Evolutionary conservation across 2,329 filamentous ascomycete species (phyloP).

Genomic region (Dichotomopilus funicola): DNA sequence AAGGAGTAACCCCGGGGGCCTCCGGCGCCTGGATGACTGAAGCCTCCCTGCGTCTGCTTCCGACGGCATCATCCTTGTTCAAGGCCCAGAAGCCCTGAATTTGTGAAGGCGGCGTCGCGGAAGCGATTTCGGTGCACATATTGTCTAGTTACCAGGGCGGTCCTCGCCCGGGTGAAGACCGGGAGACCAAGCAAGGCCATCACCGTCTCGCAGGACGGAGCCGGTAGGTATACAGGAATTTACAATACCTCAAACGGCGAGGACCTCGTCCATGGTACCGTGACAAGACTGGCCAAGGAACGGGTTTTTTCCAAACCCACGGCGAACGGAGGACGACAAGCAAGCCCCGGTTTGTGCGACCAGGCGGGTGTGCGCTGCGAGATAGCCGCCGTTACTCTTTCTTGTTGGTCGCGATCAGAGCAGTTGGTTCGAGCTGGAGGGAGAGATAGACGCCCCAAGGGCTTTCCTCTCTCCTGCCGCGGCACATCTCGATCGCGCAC

Average conservation of each 20-base stretch:
- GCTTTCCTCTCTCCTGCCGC: not conserved
- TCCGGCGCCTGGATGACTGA: too few relatives aligned
- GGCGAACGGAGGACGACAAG: not conserved
- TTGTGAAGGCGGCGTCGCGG: conserved; percentile 9
- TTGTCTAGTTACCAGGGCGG: not conserved
- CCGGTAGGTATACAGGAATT: not conserved
- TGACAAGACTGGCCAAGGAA: too few relatives aligned
- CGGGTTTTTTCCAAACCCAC: too few relatives aligned
- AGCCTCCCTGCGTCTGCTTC: too few relatives aligned
- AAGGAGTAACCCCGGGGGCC: too few relatives aligned
- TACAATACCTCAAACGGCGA: not conserved
- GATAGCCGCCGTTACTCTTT: conserved; percentile 15
- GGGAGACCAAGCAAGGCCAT: not conserved
- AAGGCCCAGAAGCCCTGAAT: not conserved
- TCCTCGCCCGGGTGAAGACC: not conserved
- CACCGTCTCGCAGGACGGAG: not conserved
- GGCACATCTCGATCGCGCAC: conserved; percentile 15
- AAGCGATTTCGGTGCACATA: not conserved
- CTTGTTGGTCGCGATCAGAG: conserved; percentile 8
- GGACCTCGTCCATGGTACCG: too few relatives aligned
- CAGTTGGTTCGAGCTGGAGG: conserved; percentile 7
- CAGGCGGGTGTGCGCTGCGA: conserved; percentile 7
- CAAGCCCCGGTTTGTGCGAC: conserved; percentile 8
- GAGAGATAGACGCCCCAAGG: conserved; percentile 13
- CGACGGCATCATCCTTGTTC: too few relatives aligned